Evolutionary conservation across 495 filamentous ascomycete genomes (phyloP).

Genomic region (Hyphodiscus hymeniophilus): DNA sequence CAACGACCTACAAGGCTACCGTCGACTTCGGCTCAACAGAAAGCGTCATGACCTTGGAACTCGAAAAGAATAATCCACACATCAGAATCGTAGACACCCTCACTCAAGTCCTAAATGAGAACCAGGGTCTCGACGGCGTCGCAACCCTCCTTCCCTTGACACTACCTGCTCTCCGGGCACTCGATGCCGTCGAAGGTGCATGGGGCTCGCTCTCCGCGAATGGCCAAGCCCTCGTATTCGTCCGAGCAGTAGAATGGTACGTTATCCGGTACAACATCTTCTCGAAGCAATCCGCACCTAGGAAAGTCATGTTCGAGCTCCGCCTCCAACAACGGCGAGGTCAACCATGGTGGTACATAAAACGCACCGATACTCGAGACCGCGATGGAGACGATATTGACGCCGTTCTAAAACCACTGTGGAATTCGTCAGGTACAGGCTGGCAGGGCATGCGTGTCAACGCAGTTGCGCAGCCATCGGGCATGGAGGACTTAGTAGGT

Average conservation of each 20-base stretch:
- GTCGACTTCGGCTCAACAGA: constrained; percentile 28
- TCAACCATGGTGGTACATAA: constrained; percentile 32
- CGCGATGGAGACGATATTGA: constrained; percentile 17
- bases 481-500: constrained; percentile 12
- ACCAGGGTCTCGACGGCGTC: constrained; percentile 46
- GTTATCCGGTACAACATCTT: constrained; percentile 34
- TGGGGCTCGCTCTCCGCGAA: constrained; percentile 32
- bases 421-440: constrained; percentile 10
- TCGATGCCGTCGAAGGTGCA: constrained; percentile 45
- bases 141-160: constrained; percentile 49
- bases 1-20: constrained; percentile 18
- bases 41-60: constrained; percentile 34
- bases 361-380: constrained; percentile 4
- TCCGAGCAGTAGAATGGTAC: constrained; percentile 39
- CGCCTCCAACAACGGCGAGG: constrained; percentile 26
- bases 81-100: constrained; percentile 60
- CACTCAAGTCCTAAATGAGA: constrained; percentile 49
- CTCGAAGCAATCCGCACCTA: not conserved
- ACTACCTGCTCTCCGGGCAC: constrained; percentile 57
- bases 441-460: constrained; percentile 21
- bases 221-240: constrained; percentile 32
- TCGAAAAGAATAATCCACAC: constrained; percentile 68
- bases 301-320: constrained; percentile 32
- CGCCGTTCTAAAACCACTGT: constrained; percentile 11
- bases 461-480: constrained; percentile 12